Evolutionary conservation across 129 eudicot genomes (phyloP).

Genomic region (Solidago caesia): DNA sequence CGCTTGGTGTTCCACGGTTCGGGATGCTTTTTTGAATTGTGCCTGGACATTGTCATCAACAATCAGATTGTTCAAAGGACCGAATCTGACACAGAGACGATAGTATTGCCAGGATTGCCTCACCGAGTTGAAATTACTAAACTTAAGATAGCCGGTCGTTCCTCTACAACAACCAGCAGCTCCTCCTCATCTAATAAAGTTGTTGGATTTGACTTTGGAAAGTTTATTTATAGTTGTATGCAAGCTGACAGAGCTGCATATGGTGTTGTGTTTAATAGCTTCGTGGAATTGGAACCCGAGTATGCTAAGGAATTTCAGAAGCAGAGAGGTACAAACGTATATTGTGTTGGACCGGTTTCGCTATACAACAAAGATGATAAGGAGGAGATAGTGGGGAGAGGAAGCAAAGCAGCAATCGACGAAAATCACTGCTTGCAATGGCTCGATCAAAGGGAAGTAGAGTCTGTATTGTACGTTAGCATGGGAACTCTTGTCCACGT

Average conservation of each 20-base stretch:
- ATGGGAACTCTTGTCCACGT: too few species aligned
- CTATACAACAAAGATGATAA: constrained; percentile 34
- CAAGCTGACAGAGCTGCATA: constrained; percentile 23
- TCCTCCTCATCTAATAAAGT: too few species aligned
- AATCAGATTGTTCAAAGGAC: neutral
- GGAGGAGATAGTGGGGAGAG: constrained; percentile 47
- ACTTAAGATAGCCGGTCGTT: too few species aligned
- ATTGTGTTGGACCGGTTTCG: constrained; percentile 66
- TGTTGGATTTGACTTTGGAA: too few species aligned
- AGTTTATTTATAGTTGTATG: neutral
- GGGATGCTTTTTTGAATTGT: constrained; percentile 41
- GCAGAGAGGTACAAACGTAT: constrained; percentile 29
- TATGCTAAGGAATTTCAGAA: constrained; percentile 39
- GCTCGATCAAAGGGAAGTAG: too few species aligned
- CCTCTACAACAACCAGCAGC: neutral
- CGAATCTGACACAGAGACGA: constrained; percentile 22
- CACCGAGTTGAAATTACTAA: constrained; percentile 39
- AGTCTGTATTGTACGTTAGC: too few species aligned
- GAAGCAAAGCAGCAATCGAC: constrained; percentile 38
- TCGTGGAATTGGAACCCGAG: constrained; percentile 44
- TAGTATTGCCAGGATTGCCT: constrained; percentile 48
- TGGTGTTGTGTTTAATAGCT: constrained; percentile 49
- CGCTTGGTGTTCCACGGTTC: constrained; percentile 47
- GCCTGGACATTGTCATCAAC: constrained; percentile 20
- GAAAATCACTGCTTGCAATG: constrained; percentile 33